Evolutionary conservation across 2,329 filamentous ascomycete genomes (phyloP), one percentile per base, ranked within the genome.

Genomic region (Didymella exigua): DNA sequence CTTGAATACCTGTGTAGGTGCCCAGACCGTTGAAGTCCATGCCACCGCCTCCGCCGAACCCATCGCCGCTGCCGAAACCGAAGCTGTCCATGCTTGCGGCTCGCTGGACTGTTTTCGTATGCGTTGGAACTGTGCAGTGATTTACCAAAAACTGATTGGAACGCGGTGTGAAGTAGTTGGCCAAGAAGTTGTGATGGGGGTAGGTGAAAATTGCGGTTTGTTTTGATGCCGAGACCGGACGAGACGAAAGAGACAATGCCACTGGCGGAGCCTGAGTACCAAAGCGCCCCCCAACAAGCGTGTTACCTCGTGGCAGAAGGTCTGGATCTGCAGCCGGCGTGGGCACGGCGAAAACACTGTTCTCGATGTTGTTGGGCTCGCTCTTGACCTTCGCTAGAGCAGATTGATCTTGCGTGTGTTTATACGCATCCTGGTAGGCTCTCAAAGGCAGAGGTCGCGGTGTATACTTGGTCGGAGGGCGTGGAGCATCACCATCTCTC

Each of bases 241-340:
- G 51, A 59, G 56, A 61, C 26, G 58, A 51, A 59, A 58, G 47
- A 41, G 7, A 40, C 44, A 49, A 43, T 29, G 49, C 54, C 13
- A 45, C 13, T 21, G 50, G 37, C 38, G 26, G 11, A 33, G 7
- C 1, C 9, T n/a, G 33, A 44, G 45, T 11, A 45, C 40, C 45
- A 34, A 13, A 11, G 23, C 31, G 21, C 38, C 45, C 27, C 31
- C 38, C 27, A 5, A 36, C 5, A n/a, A 60, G 7, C 7, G 18
- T 59, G 34, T 41, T 43, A 19, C 41, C 48, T 2, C 21, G 33
- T 21, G 51, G 51, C n/a, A 51, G 54, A 24, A 43, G 51, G 11
- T 52, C 47, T 16, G 33, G 16, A 33, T 59, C 43, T 18, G 16
- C 31, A 36, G 23, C 24, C 34, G 30, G 24, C 27, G 37, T 31